Percentiles rank a stretch among this genome's conserved stretches.
Conservation (phyloP, 78 protist species). For the Protostelium mycophagum region DNA sequence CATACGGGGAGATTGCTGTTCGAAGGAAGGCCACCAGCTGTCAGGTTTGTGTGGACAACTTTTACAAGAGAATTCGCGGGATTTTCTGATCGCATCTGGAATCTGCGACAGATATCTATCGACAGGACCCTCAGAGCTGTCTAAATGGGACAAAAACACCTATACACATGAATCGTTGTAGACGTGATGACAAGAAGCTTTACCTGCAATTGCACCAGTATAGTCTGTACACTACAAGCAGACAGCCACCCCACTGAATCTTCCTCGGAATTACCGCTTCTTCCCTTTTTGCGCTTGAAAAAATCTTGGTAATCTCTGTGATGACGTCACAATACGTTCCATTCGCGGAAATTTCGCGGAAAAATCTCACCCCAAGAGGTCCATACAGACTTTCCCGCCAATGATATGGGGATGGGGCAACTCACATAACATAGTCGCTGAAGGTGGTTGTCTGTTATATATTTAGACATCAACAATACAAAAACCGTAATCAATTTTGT, state of each 20-base stretch:
- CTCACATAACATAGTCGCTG: conserved; percentile 21
- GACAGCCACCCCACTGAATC: conserved; percentile 52
- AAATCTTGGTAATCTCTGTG: conserved; percentile 45
- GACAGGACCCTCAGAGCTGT: conserved; percentile 23
- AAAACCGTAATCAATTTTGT: no score
- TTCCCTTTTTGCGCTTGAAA: conserved; percentile 27
- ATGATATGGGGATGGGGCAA: conserved; percentile 64
- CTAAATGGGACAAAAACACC: conserved; percentile 34
- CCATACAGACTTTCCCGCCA: conserved; percentile 51
- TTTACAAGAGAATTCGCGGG: conserved; percentile 31
- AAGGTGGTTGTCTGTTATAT: conserved; percentile 51
- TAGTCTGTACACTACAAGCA: conserved; percentile 53
- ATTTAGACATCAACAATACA: no score
- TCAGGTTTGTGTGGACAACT: conserved; percentile 17
- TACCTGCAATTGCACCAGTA: conserved; percentile 59
- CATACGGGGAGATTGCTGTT: no score
- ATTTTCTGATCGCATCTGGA: conserved; percentile 32
- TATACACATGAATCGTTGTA: conserved; percentile 30
- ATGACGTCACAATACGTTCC: background rate
- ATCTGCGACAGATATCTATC: conserved; percentile 32
- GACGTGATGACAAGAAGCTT: conserved; percentile 42
- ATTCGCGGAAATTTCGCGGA: no score
- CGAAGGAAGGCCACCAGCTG: conserved; percentile 25
- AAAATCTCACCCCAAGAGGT: conserved; percentile 13
- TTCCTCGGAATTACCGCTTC: background rate